Conservation (phyloP, 345 rosid genomes). For the Reutealis trisperma region DNA sequence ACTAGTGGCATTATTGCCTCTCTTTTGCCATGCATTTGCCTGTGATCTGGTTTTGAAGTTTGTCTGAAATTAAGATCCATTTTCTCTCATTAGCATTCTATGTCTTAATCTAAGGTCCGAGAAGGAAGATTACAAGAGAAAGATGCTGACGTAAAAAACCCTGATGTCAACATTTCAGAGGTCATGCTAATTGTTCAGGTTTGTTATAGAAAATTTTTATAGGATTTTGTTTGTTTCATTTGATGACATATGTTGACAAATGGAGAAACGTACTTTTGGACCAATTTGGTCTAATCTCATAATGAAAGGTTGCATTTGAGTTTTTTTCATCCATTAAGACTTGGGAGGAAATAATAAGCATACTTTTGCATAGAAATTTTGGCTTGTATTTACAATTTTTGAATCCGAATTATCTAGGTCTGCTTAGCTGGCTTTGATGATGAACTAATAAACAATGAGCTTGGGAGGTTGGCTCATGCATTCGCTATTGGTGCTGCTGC, state of each 20-base stretch:
- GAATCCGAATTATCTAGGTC: slow-evolving; percentile 45
- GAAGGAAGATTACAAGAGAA: slow-evolving; percentile 74
- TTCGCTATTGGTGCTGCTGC: slow-evolving; percentile 65
- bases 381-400: slow-evolving; percentile 2
- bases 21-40: neutral
- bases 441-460: slow-evolving; percentile 54
- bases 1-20: neutral
- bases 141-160: slow-evolving; percentile 45
- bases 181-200: slow-evolving; percentile 98
- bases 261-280: neutral
- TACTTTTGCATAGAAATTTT: neutral
- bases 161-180: slow-evolving; percentile 56
- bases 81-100: neutral
- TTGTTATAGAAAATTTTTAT: slow-evolving; percentile 20
- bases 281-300: neutral
- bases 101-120: slow-evolving; percentile 59
- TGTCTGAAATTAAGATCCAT: slow-evolving; percentile 3
- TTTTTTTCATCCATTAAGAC: slow-evolving; percentile 6
- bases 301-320: neutral
- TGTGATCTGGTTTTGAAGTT: neutral
- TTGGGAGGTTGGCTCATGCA: slow-evolving; percentile 63
- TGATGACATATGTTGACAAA: neutral
- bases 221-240: neutral
- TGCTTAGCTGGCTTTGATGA: slow-evolving; percentile 52
- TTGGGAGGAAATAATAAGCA: neutral